A percentile compares a stretch with the other conserved stretches of the same genome.
Evolutionary conservation across 2,329 filamentous ascomycete genomes (phyloP).

Genomic region (Diatrype stigma): DNA sequence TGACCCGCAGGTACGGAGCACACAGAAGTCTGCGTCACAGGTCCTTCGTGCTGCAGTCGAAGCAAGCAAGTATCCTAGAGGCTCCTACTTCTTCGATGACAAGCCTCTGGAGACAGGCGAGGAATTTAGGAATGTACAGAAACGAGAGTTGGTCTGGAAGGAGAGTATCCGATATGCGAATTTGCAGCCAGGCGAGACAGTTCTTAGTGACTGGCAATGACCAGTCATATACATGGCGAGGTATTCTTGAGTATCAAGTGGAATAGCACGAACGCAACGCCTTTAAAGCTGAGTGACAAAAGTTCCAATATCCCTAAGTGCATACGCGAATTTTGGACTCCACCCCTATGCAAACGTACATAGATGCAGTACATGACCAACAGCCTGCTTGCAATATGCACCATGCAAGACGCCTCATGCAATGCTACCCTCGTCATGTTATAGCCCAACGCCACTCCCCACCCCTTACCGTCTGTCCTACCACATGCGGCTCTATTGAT

Average conservation of each 20-base stretch:
- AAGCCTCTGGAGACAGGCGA: conserved; percentile 1
- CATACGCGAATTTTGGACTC: too few relatives aligned
- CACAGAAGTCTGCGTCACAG: not conserved
- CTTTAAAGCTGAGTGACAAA: too few relatives aligned
- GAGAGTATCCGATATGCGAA: conserved; percentile 4
- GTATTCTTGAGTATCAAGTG: too few relatives aligned
- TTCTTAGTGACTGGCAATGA: conserved; percentile 4
- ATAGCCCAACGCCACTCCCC: not conserved
- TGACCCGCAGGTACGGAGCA: conserved; percentile 1
- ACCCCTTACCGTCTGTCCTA: not conserved
- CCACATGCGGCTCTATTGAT: not conserved
- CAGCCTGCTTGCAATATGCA: not conserved
- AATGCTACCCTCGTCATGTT: not conserved
- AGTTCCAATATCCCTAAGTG: too few relatives aligned
- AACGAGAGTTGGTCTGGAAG: conserved; percentile 5
- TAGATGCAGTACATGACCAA: too few relatives aligned
- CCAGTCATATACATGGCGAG: not conserved
- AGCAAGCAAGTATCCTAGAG: not conserved
- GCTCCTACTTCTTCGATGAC: not conserved
- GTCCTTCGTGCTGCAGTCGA: conserved; percentile 1
- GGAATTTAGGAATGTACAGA: conserved; percentile 1
- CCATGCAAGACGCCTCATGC: not conserved
- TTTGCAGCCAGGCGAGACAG: conserved; percentile 2
- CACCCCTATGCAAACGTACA: too few relatives aligned
- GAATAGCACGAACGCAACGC: too few relatives aligned